Base-by-base conservation (phyloP, 2,329 filamentous ascomycete genomes). In the Mycosphaerella sp. region DNA sequence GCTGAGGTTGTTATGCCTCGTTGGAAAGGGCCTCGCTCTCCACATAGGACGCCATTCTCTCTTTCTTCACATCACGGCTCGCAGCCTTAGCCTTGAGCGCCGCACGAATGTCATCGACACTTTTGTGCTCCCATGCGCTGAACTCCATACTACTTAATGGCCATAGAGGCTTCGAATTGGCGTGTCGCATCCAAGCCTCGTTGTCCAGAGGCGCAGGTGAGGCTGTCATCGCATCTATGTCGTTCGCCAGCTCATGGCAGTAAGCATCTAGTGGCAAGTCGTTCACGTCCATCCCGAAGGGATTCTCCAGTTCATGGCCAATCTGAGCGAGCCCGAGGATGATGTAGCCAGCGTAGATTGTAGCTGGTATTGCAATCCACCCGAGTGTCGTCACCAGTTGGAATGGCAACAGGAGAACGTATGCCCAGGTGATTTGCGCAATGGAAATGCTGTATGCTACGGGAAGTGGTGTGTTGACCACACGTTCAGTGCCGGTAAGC, bases 381-480 rank as follows among this genome's bases (percentile, higher is more conserved):
- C 70, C 61, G 1, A 94, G 79, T 2, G 70, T 66, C 0, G 68
- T 64, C 64, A 80, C 79, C 6, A 94, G 80, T 71, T 94, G 88
- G 76, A 93, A 93, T 5, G 88, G 88, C 1, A 94, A 77, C 28
- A 88, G 76, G 60, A 89, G 71, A 47, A 93, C 82, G 70, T 93
- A 94, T 45, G 89, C 79, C 81, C 86, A 90, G 28, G 88, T 88
- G 64, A 93, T 91, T 67, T 94, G 88, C 16, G 84, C 82, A 66
- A 93, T 90, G 62, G 87, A 81, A 62, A 94, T 93, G 58, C 80
- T 82, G 73, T 94, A 94, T 41, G 87, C 88, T 50, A 89, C 79
- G 2, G 88, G 88, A 0, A 94, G 78, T 1, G 88, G 88, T 0
- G 88, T 94, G 67, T 85, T 86, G 28, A 91, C 79, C 16, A 94